Conservation (phyloP, 768 basidiomycete species). For the Lentinula guzmanii region DNA sequence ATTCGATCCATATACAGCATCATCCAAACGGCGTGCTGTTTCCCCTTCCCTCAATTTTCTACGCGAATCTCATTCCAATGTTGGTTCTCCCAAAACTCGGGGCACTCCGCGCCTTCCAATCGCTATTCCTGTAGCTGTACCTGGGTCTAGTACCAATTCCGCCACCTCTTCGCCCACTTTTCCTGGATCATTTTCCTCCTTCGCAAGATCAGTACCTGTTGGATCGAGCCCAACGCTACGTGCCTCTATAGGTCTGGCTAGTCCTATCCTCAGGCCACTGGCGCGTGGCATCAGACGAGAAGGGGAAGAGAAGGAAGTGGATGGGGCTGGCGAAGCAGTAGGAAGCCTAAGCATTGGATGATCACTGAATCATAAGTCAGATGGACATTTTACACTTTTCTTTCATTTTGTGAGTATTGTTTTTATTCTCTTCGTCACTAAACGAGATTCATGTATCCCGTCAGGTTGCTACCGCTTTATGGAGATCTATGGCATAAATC, state of each 20-base stretch:
- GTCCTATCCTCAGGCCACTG: slow-evolving; percentile 70
- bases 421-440: background rate
- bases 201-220: slow-evolving; percentile 45
- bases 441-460: background rate
- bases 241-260: slow-evolving; percentile 63
- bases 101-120: slow-evolving; percentile 50
- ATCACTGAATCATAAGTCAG: background rate
- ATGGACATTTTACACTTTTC: background rate
- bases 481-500: background rate
- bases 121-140: slow-evolving; percentile 59
- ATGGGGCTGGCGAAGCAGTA: slow-evolving; percentile 76
- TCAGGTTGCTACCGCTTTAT: background rate
- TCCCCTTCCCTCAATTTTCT: slow-evolving; percentile 72
- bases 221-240: slow-evolving; percentile 74
- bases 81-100: slow-evolving; percentile 45
- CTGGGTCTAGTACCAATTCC: slow-evolving; percentile 52
- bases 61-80: slow-evolving; percentile 49
- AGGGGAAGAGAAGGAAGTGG: slow-evolving; percentile 64
- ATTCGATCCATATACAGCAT: slow-evolving; percentile 76
- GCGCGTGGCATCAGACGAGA: slow-evolving; percentile 45
- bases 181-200: slow-evolving; percentile 39
- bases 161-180: slow-evolving; percentile 73
- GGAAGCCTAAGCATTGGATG: slow-evolving; percentile 50
- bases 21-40: slow-evolving; percentile 76
- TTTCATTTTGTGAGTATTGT: background rate